These are phyloP conservation scores for Diaporthe humulicola DNA, from an alignment of 2,329 filamentous ascomycete species.

Conservation along the genomic window DNA sequence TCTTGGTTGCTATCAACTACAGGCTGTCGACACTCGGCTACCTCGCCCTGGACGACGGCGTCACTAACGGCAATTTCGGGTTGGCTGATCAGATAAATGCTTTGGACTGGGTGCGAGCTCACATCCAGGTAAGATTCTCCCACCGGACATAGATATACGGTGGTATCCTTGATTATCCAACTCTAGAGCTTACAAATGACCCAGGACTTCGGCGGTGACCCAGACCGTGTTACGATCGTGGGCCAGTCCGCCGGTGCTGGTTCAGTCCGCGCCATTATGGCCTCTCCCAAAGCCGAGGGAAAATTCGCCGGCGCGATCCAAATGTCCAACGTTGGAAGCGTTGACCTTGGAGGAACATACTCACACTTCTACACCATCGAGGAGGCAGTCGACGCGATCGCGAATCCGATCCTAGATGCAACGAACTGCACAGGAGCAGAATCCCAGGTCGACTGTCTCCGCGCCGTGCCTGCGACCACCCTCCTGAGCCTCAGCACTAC, in stretches of 20 bases:
- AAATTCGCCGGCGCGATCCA: conserved; percentile 63
- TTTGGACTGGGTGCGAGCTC: conserved; percentile 63
- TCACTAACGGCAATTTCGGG: conserved; percentile 62
- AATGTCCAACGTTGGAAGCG: conserved; percentile 56
- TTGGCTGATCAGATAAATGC: conserved; percentile 63
- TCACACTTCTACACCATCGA: conserved; percentile 70
- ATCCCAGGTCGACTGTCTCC: conserved; percentile 66
- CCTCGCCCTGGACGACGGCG: conserved; percentile 63
- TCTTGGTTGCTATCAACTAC: conserved; percentile 73
- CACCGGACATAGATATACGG: background rate
- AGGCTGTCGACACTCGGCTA: conserved; percentile 70
- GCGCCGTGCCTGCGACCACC: conserved; percentile 57
- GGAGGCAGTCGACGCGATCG: conserved; percentile 62
- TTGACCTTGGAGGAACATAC: conserved; percentile 69
- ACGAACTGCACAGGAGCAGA: conserved; percentile 64
- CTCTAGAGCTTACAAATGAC: background rate
- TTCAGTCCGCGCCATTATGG: conserved; percentile 64
- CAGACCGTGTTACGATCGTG: conserved; percentile 67
- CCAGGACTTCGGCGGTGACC: conserved; percentile 68
- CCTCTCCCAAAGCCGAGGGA: conserved; percentile 59
- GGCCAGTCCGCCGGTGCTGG: conserved; percentile 67
- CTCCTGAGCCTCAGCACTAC: conserved; percentile 56
- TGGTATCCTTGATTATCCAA: background rate
- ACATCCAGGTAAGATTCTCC: conserved; percentile 54
- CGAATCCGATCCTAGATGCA: conserved; percentile 62